A percentile compares a stretch with the other conserved stretches of the same genome.
Evolutionary conservation across 345 rosid species (phyloP).

Genomic region (Cardiospermum halicacabum): DNA sequence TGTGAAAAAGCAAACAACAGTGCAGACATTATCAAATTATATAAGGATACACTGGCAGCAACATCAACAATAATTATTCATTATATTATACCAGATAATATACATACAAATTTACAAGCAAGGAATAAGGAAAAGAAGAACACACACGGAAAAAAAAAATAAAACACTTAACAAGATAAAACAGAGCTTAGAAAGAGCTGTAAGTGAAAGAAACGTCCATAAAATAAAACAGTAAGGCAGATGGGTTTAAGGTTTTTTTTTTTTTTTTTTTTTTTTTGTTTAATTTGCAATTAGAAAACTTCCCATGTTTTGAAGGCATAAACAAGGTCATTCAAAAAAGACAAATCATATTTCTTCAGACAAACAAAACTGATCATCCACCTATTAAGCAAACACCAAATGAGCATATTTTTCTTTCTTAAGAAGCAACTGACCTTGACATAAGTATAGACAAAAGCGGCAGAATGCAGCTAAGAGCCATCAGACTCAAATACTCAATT

Average conservation of each 20-base stretch:
- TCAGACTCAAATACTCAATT: no score
- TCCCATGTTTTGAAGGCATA: background rate
- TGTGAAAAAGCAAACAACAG: constrained; percentile 6
- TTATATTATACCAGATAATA: background rate
- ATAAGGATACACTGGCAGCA: background rate
- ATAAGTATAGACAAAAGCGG: background rate
- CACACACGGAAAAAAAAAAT: background rate
- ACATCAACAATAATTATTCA: background rate
- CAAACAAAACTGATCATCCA: background rate
- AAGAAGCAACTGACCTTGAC: background rate
- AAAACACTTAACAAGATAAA: background rate
- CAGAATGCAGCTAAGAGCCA: background rate
- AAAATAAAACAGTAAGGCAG: background rate
- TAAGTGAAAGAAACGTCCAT: background rate
- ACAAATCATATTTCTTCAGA: background rate
- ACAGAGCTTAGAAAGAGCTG: background rate
- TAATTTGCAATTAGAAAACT: no score
- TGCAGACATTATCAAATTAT: background rate
- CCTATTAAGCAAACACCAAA: background rate
- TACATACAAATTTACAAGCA: background rate
- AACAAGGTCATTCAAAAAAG: background rate
- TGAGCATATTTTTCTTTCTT: background rate
- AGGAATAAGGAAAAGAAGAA: background rate
- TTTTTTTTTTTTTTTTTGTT: no score
- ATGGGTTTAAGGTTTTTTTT: background rate